Evolutionary conservation across 495 filamentous ascomycete species (phyloP).

Genomic region (Aspergillus steynii): DNA sequence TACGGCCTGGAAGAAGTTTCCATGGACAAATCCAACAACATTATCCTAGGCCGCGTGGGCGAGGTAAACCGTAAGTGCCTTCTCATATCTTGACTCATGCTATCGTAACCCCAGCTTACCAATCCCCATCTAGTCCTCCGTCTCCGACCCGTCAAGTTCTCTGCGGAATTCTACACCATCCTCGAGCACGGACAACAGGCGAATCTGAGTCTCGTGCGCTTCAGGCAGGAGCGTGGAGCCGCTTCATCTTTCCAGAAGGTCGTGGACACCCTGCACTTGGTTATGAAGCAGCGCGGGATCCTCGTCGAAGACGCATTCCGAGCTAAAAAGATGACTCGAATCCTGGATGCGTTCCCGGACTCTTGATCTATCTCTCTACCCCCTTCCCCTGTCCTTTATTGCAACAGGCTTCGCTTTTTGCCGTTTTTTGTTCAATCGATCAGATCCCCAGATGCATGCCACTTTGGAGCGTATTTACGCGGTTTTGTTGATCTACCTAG

Average conservation of each 20-base stretch:
- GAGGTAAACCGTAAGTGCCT: slow-evolving; percentile 69
- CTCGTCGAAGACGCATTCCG: slow-evolving; percentile 65
- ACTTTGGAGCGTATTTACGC: not conserved
- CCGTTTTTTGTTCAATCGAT: not conserved
- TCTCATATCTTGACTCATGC: slow-evolving; percentile 1
- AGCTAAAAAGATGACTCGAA: slow-evolving; percentile 60
- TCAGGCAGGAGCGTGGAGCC: slow-evolving; percentile 85
- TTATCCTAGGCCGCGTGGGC: slow-evolving; percentile 74
- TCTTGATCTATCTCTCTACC: slow-evolving; percentile 10
- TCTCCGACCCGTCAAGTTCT: slow-evolving; percentile 77
- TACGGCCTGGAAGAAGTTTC: slow-evolving; percentile 76
- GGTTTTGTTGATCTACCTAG: not conserved
- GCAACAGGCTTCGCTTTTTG: not conserved
- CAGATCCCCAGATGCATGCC: not conserved
- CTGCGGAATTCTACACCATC: slow-evolving; percentile 79
- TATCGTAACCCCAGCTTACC: not conserved
- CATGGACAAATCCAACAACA: slow-evolving; percentile 69
- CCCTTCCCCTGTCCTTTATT: not conserved
- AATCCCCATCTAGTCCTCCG: slow-evolving; percentile 55
- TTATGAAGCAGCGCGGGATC: slow-evolving; percentile 59
- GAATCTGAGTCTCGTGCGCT: slow-evolving; percentile 73
- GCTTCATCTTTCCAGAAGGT: slow-evolving; percentile 82
- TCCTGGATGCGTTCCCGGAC: slow-evolving; percentile 35
- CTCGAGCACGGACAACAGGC: slow-evolving; percentile 72
- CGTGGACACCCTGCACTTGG: slow-evolving; percentile 66